phyloP scores from a whole-genome alignment of 768 basidiomycete species.

The Wakefieldia striispora region DNA sequence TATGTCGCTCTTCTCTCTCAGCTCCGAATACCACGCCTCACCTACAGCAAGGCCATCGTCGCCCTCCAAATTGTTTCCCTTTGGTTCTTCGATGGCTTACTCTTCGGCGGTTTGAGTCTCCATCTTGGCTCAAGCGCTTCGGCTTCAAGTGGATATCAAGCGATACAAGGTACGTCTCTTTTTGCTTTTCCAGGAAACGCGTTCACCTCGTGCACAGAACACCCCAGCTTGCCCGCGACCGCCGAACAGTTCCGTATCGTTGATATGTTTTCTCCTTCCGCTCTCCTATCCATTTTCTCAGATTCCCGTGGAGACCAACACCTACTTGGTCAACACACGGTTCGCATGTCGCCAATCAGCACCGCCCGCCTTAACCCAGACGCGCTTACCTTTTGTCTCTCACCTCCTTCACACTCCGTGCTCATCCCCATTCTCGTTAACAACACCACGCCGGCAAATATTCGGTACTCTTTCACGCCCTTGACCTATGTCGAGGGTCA shows the following conservation, averaged over 20 bases:
- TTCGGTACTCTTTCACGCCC: constrained; percentile 74
- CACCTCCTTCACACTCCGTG: constrained; percentile 49
- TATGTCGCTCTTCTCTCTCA: constrained; percentile 56
- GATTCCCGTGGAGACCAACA: constrained; percentile 49
- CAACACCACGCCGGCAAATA: constrained; percentile 72
- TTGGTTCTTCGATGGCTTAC: constrained; percentile 62
- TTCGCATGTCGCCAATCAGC: constrained; percentile 90
- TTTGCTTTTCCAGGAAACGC: background rate
- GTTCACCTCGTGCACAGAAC: constrained; percentile 24
- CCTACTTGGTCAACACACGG: constrained; percentile 83
- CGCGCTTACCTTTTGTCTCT: constrained; percentile 69
- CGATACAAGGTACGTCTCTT: constrained; percentile 33
- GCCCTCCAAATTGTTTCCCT: constrained; percentile 58
- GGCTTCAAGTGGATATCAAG: constrained; percentile 13
- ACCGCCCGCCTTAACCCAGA: constrained; percentile 88
- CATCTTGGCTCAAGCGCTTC: constrained; percentile 39
- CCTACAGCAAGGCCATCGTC: constrained; percentile 62
- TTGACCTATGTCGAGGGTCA: constrained; percentile 48
- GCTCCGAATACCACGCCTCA: constrained; percentile 72
- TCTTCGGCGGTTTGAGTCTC: constrained; percentile 71
- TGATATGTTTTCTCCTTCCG: constrained; percentile 50
- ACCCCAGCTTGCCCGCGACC: constrained; percentile 40
- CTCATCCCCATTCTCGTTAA: constrained; percentile 86
- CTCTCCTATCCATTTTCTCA: constrained; percentile 43
- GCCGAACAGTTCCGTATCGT: constrained; percentile 47